phyloP scores from a whole-genome alignment of 805 yeast species.

The Brettanomyces anomalus region DNA sequence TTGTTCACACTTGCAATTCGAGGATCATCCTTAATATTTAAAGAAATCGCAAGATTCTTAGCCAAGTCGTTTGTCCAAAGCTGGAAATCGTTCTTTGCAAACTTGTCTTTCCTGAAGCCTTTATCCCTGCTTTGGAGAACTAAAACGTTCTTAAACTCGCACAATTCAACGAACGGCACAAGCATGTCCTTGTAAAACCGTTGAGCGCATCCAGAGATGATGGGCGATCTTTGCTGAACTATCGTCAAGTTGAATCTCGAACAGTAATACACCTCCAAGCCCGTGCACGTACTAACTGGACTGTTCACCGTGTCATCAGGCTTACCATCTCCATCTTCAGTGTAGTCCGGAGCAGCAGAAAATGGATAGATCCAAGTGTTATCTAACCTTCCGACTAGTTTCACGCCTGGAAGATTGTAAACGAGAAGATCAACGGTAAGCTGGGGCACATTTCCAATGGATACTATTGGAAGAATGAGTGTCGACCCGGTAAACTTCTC shows the following conservation, averaged over 20 bases:
- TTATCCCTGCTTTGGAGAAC: slow-evolving; percentile 70
- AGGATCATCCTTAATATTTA: slow-evolving; percentile 9
- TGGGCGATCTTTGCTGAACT: slow-evolving; percentile 80
- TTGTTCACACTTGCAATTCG: slow-evolving; percentile 4
- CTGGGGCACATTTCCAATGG: slow-evolving; percentile 89
- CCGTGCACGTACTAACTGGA: slow-evolving; percentile 26
- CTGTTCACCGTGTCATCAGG: slow-evolving; percentile 31
- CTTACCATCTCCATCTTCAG: slow-evolving; percentile 5
- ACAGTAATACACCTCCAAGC: slow-evolving; percentile 56
- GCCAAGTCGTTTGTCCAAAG: slow-evolving; percentile 19
- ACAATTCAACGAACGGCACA: slow-evolving; percentile 35
- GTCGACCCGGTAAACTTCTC: slow-evolving; percentile 25
- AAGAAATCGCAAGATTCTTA: slow-evolving; percentile 10
- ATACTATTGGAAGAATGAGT: slow-evolving; percentile 68
- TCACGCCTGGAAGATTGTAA: slow-evolving; percentile 43
- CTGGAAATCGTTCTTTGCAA: slow-evolving; percentile 10
- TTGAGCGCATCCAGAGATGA: slow-evolving; percentile 52
- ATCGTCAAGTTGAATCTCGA: slow-evolving; percentile 35
- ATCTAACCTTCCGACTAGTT: slow-evolving; percentile 47
- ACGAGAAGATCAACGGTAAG: slow-evolving; percentile 64
- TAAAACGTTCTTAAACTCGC: slow-evolving; percentile 36
- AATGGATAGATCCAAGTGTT: slow-evolving; percentile 67
- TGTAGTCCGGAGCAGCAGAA: slow-evolving; percentile 65
- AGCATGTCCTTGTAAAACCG: slow-evolving; percentile 44
- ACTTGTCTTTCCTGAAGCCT: slow-evolving; percentile 29